These are phyloP conservation scores for Botryobasidium botryosum DNA, from an alignment of 768 basidiomycete genomes.

Conservation along the genomic window DNA sequence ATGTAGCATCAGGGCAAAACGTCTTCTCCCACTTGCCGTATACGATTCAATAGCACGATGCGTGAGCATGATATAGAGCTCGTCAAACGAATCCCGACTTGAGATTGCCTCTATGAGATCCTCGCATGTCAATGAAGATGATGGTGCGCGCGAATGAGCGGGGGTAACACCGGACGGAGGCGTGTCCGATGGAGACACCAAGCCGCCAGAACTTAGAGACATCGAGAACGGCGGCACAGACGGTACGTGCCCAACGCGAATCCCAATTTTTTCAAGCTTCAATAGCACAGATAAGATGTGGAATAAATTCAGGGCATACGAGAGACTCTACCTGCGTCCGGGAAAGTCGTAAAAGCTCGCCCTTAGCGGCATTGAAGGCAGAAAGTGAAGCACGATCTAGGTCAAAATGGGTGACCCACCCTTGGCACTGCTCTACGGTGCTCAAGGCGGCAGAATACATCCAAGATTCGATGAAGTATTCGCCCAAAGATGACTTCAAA, in stretches of 20 bases:
- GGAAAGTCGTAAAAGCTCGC: slow-evolving; percentile 82
- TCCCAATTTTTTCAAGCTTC: slow-evolving; percentile 76
- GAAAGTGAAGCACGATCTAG: slow-evolving; percentile 32
- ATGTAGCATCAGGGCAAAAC: slow-evolving; percentile 74
- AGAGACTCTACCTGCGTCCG: slow-evolving; percentile 47
- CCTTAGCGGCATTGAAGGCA: slow-evolving; percentile 57
- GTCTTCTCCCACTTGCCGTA: slow-evolving; percentile 62
- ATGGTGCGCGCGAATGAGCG: slow-evolving; percentile 18
- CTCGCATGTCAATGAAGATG: slow-evolving; percentile 43
- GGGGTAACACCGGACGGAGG: slow-evolving; percentile 10
- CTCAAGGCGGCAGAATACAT: slow-evolving; percentile 78
- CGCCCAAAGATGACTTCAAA: slow-evolving; percentile 33
- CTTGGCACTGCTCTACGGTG: slow-evolving; percentile 61
- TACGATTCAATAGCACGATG: slow-evolving; percentile 77
- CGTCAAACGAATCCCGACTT: slow-evolving; percentile 49
- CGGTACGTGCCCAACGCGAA: slow-evolving; percentile 57
- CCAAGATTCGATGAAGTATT: slow-evolving; percentile 83
- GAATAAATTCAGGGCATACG: neutral
- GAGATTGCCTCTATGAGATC: slow-evolving; percentile 43
- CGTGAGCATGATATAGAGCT: slow-evolving; percentile 54
- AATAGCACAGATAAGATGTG: neutral
- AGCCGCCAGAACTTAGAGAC: no score
- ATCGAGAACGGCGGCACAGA: slow-evolving; percentile 52
- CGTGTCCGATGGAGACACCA: no score
- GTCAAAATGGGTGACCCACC: slow-evolving; percentile 33